A percentile compares a stretch with the other conserved stretches of the same genome.
Evolutionary conservation across 768 basidiomycete genomes (phyloP).

Genomic region (Sporobolomyces pararoseus): DNA sequence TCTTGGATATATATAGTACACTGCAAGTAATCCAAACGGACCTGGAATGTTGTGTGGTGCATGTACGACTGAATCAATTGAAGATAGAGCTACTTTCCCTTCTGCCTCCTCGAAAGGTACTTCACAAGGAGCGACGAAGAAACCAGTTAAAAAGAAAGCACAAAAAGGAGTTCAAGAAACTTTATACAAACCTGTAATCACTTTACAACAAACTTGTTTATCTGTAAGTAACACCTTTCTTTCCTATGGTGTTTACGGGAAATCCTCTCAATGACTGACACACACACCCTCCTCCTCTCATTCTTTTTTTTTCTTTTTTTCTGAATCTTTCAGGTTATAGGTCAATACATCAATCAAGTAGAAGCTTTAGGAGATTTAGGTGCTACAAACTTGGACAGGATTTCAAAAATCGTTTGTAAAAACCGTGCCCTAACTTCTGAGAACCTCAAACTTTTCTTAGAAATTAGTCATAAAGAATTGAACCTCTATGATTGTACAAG

Average conservation of each 20-base stretch:
- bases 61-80: conserved; percentile 73
- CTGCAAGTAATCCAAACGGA: conserved; percentile 65
- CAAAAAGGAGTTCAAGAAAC: conserved; percentile 64
- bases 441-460: conserved; percentile 81
- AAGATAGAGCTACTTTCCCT: conserved; percentile 55
- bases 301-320: not conserved
- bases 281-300: too few relatives aligned
- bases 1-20: too few relatives aligned
- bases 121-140: conserved; percentile 44
- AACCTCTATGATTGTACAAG: conserved; percentile 85
- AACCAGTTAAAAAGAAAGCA: conserved; percentile 63
- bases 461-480: conserved; percentile 62
- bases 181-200: conserved; percentile 61
- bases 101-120: conserved; percentile 20
- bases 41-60: conserved; percentile 77
- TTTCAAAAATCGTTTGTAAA: conserved; percentile 55
- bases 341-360: conserved; percentile 83
- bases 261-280: too few relatives aligned
- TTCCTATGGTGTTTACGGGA: too few relatives aligned
- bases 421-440: conserved; percentile 61
- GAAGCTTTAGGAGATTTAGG: conserved; percentile 78
- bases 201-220: conserved; percentile 75
- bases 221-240: conserved; percentile 54
- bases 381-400: conserved; percentile 72
- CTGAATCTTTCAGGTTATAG: not conserved